Evolutionary conservation across 129 eudicot genomes (phyloP).

Genomic region (Apium graveolens): DNA sequence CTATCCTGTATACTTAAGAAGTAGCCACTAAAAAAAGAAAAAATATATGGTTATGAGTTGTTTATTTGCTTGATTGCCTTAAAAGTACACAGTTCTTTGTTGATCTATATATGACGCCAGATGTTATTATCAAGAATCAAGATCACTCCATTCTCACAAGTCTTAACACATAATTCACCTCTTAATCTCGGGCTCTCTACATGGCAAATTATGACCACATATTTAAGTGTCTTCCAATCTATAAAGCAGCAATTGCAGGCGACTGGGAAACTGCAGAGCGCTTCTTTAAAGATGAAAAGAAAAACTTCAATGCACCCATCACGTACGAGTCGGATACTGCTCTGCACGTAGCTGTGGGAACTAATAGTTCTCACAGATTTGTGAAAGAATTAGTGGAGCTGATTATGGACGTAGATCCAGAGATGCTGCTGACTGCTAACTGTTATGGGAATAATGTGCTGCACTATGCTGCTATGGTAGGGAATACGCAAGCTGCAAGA

Average conservation of each 20-base stretch:
- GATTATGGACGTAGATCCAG: neutral
- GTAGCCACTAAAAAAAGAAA: neutral
- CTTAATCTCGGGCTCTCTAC: neutral
- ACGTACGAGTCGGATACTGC: constrained; percentile 23
- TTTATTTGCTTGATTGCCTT: neutral
- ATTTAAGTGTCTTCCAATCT: constrained; percentile 20
- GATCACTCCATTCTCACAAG: neutral
- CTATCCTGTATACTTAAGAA: neutral
- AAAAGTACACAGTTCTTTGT: neutral
- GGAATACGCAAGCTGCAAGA: constrained; percentile 25
- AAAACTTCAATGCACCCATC: neutral
- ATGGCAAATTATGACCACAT: constrained; percentile 15
- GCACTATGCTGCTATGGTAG: constrained; percentile 31
- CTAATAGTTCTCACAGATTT: constrained; percentile 26
- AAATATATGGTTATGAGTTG: too few species aligned
- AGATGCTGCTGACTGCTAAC: constrained; percentile 15
- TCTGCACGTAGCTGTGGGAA: constrained; percentile 30
- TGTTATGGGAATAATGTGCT: constrained; percentile 23
- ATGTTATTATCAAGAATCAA: neutral
- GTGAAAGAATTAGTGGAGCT: constrained; percentile 17
- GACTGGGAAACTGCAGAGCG: constrained; percentile 19
- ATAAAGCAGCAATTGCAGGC: constrained; percentile 24
- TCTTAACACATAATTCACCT: neutral
- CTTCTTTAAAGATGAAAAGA: neutral
- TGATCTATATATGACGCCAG: neutral